phyloP scores from a whole-genome alignment of 495 filamentous ascomycete species.

The Penicillium atrosanguineum region DNA sequence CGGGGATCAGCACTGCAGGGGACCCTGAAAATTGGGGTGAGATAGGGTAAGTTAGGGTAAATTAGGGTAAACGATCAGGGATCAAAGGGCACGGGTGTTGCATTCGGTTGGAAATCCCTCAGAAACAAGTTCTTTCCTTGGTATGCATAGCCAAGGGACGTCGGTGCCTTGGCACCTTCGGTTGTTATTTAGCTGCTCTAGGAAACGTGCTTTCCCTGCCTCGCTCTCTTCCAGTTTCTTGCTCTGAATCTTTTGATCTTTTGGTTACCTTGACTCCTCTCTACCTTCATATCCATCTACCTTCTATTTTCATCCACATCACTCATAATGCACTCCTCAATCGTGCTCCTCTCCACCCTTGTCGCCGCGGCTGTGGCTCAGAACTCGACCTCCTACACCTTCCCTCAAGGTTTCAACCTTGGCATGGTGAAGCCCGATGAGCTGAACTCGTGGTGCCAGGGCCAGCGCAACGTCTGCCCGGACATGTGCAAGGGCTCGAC shows the following conservation, averaged over 20 bases:
- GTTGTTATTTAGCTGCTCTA: neutral
- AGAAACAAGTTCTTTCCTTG: constrained; percentile 1
- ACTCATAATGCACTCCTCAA: constrained; percentile 32
- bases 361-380: constrained; percentile 25
- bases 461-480: constrained; percentile 47
- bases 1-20: neutral
- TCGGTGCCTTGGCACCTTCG: neutral
- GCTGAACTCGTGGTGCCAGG: constrained; percentile 41
- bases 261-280: constrained; percentile 20
- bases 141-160: neutral
- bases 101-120: neutral
- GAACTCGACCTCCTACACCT: constrained; percentile 32
- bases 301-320: constrained; percentile 6
- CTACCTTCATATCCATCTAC: constrained; percentile 15
- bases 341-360: constrained; percentile 36
- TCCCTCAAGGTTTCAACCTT: constrained; percentile 41
- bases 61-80: neutral
- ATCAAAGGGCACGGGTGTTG: neutral
- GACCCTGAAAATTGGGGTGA: neutral
- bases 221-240: constrained; percentile 13
- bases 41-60: too few species aligned
- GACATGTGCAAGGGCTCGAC: constrained; percentile 42
- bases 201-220: constrained; percentile 5
- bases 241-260: constrained; percentile 19
- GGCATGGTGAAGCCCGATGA: constrained; percentile 24